phyloP scores from a whole-genome alignment of 2,329 filamentous ascomycete genomes.

The Penicillium sp. region DNA sequence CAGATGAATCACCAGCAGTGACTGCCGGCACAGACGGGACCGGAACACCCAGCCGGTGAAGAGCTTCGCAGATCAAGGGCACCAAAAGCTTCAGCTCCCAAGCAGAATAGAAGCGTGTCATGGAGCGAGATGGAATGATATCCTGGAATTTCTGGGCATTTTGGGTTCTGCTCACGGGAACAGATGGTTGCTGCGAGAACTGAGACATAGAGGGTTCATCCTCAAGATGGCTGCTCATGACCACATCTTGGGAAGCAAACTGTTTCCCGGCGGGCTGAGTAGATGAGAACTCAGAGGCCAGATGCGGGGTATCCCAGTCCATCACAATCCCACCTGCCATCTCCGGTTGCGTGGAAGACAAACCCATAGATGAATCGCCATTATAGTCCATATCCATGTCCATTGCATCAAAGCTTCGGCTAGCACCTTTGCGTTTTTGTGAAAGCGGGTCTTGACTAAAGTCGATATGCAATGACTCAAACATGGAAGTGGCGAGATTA shows the following conservation, averaged over 20 bases:
- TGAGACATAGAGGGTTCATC: constrained; percentile 85
- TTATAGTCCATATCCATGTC: constrained; percentile 64
- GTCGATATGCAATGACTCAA: constrained; percentile 87
- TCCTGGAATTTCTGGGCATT: constrained; percentile 86
- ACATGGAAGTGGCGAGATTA: constrained; percentile 89
- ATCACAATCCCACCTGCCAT: constrained; percentile 74
- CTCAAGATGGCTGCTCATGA: constrained; percentile 67
- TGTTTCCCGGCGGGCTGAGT: constrained; percentile 52
- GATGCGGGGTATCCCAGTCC: constrained; percentile 83
- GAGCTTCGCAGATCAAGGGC: constrained; percentile 76
- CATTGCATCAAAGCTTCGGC: constrained; percentile 62
- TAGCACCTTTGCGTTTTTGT: constrained; percentile 39
- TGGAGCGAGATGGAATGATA: constrained; percentile 82
- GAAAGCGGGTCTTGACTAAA: constrained; percentile 71
- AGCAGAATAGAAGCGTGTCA: constrained; percentile 90
- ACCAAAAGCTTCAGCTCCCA: constrained; percentile 76
- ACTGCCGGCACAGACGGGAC: constrained; percentile 57
- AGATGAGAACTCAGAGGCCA: constrained; percentile 47
- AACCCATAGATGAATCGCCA: constrained; percentile 49
- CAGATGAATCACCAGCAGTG: constrained; percentile 57
- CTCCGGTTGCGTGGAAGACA: constrained; percentile 87
- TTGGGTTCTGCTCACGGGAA: constrained; percentile 85
- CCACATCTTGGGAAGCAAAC: constrained; percentile 40
- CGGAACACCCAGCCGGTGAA: constrained; percentile 85
- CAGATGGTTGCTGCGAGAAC: constrained; percentile 77